Base-by-base conservation (phyloP, 2,329 filamentous ascomycete genomes). In the Ophiostoma sp. region DNA sequence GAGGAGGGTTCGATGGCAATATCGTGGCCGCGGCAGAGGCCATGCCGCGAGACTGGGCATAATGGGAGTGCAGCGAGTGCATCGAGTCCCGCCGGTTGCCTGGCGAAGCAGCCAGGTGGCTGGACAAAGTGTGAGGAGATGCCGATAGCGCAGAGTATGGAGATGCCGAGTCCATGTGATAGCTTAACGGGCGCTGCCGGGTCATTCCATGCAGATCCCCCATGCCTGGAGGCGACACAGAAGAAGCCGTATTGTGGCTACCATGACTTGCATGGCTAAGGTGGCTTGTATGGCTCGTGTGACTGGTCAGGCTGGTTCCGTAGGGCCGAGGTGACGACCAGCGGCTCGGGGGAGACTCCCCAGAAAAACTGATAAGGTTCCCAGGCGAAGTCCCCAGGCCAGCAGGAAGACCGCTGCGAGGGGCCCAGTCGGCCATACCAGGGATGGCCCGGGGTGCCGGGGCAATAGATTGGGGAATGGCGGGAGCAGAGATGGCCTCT, bases 11-110 rank as follows among this genome's bases (percentile, higher is more conserved):
- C 47, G 81, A 42, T 5, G 67, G 64, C 14, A 64, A 5, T 9
- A 63, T 40, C 8, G 60, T 42, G 40, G 38, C 60, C 16, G 55
- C 16, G 7, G 60, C 12, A 11, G 60, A 42, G 9, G 40, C 60
- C 60, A 63, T 44, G 40, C 77, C 76, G 68, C 84, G 82, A 12
- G 80, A 79, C 45, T 80, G 77, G 42, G 80, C 78, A 68, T 81
- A 80, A 65, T 83, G 81, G 7, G 84, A 84, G 67, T 85, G 82
- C 70, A 84, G 77, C 14, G 83, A 84, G 74, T 85, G 82, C 70
- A 84, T 77, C 12, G 83, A 84, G 73, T 80, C 80, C 49, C 82
- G 78, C 52, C 83, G 78, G 65, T 77, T 76, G 7, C 76, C 75
- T 2, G 77, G 76, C 4, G 78, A 73, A 5, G 66, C 27, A n/a